These are phyloP conservation scores for Chenopodium berlandieri DNA, from an alignment of 148 eudicot genomes.

Conservation along the genomic window DNA sequence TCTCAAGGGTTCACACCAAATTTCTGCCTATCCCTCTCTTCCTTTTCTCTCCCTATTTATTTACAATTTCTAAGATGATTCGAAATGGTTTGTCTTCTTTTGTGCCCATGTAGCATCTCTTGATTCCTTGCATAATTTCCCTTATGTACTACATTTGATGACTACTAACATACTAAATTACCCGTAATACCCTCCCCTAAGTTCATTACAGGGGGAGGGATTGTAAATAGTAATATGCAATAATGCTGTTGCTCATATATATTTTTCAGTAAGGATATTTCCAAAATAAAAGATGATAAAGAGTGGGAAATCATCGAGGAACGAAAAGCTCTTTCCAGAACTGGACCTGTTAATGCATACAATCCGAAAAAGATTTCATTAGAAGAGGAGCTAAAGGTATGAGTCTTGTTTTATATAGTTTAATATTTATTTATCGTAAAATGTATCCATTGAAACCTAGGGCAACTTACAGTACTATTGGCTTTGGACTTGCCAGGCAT, in stretches of 20 bases:
- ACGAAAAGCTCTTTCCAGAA: constrained; percentile 80
- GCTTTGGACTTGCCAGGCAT: constrained; percentile 46
- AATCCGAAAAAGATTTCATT: constrained; percentile 75
- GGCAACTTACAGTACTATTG: not conserved
- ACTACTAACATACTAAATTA: no score
- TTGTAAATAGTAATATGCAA: not conserved
- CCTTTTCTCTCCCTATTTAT: no score
- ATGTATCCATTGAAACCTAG: not conserved
- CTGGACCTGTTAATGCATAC: constrained; percentile 79
- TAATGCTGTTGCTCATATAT: not conserved
- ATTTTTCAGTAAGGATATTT: constrained; percentile 79
- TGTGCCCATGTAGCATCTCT: no score
- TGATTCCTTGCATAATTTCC: no score
- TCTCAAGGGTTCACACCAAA: no score
- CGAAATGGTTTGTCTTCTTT: no score
- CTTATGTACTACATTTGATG: no score
- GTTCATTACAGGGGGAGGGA: no score
- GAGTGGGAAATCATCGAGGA: constrained; percentile 97
- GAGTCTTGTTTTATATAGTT: not conserved
- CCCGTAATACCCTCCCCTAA: no score
- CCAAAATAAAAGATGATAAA: constrained; percentile 85
- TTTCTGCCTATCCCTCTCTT: no score
- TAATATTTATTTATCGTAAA: not conserved
- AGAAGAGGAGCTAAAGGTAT: constrained; percentile 90
- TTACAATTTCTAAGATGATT: no score